These are phyloP conservation scores for Coemansia sp. DNA, from an alignment of 192 early-diverging fungal genomes.

Conservation along the genomic window DNA sequence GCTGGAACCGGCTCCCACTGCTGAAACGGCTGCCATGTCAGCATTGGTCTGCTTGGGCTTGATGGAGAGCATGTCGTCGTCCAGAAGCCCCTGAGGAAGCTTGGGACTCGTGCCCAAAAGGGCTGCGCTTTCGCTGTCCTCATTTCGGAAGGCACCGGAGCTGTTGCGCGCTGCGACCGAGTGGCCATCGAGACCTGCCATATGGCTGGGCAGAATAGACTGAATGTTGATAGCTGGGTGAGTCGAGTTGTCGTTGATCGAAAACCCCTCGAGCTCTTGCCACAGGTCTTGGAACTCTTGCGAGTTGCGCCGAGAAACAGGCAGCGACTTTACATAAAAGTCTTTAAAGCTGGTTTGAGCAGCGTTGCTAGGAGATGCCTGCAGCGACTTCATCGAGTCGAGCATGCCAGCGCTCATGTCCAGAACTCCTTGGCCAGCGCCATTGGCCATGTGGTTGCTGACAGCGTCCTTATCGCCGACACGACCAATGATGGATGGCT, in stretches of 20 bases:
- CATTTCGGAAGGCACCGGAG: conserved; percentile 34
- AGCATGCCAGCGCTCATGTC: conserved; percentile 40
- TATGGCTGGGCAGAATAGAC: conserved; percentile 8
- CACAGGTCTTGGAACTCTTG: conserved; percentile 58
- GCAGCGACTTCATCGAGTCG: conserved; percentile 53
- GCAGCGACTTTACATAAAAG: conserved; percentile 61
- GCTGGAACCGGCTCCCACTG: conserved; percentile 8
- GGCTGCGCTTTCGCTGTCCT: conserved; percentile 12
- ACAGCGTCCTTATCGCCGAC: conserved; percentile 15
- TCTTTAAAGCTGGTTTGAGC: conserved; percentile 30
- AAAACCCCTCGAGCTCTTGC: conserved; percentile 53
- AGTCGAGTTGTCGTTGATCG: conserved; percentile 30
- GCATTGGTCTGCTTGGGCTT: conserved; percentile 4
- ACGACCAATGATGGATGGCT: conserved; percentile 18
- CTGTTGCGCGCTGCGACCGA: conserved; percentile 30
- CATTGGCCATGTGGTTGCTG: neutral
- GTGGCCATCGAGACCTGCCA: conserved; percentile 31
- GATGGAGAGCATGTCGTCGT: conserved; percentile 35
- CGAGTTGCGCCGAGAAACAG: conserved; percentile 72
- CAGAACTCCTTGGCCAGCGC: conserved; percentile 14
- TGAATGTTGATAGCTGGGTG: conserved; percentile 13
- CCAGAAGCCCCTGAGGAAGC: conserved; percentile 49
- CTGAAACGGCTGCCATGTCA: neutral
- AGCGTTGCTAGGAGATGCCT: conserved; percentile 42
- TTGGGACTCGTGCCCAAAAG: conserved; percentile 48